A percentile compares a stretch with the other conserved stretches of the same genome.
phyloP scores from a whole-genome alignment of 2,329 filamentous ascomycete species.

The Neopestalotiopsis rosae region DNA sequence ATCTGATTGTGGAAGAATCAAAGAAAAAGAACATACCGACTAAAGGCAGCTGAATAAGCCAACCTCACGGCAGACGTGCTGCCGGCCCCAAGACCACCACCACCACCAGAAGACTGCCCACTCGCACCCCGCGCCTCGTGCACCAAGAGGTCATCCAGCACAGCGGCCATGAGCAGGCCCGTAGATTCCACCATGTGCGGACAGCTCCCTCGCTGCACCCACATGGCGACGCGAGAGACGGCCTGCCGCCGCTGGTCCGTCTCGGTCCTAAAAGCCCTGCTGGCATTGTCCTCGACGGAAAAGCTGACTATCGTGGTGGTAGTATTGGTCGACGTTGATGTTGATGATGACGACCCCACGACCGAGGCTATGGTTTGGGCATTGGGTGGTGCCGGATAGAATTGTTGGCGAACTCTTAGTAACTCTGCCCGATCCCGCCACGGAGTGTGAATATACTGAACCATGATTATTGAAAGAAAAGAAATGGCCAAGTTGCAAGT shows the following conservation, averaged over 20 bases:
- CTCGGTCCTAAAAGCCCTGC: background rate
- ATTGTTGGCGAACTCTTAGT: conserved; percentile 65
- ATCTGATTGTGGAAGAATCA: background rate
- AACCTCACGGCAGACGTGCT: conserved; percentile 67
- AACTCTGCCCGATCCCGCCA: conserved; percentile 73
- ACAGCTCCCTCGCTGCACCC: conserved; percentile 76
- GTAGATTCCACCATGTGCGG: conserved; percentile 83
- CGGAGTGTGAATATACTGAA: conserved; percentile 75
- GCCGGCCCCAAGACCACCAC: conserved; percentile 28
- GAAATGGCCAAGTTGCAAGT: background rate
- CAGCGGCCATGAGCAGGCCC: conserved; percentile 72
- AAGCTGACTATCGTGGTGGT: background rate
- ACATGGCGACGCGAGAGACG: conserved; percentile 66
- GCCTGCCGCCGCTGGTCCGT: conserved; percentile 46
- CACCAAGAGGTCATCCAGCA: conserved; percentile 64
- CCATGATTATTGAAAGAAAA: conserved; percentile 49
- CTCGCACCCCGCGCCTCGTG: conserved; percentile 28
- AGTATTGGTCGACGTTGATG: background rate
- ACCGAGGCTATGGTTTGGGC: background rate
- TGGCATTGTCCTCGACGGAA: conserved; percentile 5
- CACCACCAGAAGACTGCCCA: too few relatives aligned
- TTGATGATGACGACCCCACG: conserved; percentile 16
- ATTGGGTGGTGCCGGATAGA: conserved; percentile 55
- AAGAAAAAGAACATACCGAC: conserved; percentile 58
- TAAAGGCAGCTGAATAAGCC: conserved; percentile 77